Evolutionary conservation across 1,139 yeast genomes (phyloP).

Genomic region (Zygosaccharomyces pseudobailii): DNA sequence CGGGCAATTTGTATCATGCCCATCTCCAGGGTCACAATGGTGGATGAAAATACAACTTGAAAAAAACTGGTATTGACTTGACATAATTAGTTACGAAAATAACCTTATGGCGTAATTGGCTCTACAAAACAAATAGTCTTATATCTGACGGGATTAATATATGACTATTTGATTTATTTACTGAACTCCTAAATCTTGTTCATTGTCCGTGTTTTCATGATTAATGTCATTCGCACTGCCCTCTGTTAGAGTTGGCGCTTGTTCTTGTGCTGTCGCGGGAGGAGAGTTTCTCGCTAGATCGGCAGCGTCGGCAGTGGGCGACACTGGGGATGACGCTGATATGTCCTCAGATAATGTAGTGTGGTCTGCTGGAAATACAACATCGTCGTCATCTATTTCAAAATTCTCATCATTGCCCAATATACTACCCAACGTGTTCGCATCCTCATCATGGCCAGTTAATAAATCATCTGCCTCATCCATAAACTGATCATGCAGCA

Average conservation of each 20-base stretch:
- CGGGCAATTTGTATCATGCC: too few species aligned
- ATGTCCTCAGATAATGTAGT: constrained; percentile 4
- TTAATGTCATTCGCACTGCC: background rate
- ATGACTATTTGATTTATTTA: background rate
- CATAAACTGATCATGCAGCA: constrained; percentile 31
- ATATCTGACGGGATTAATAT: background rate
- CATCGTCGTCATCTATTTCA: constrained; percentile 30
- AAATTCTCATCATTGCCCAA: constrained; percentile 30
- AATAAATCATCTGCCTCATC: constrained; percentile 35
- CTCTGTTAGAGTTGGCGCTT: background rate
- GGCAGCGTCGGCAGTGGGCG: background rate
- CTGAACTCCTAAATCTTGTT: background rate
- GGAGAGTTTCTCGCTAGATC: background rate
- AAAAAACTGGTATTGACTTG: background rate
- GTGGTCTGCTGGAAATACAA: background rate
- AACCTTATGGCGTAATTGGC: too few species aligned
- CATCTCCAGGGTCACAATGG: too few species aligned
- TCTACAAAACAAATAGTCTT: too few species aligned
- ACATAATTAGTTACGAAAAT: constrained; percentile 1
- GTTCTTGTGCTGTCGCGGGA: background rate
- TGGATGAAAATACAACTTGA: background rate
- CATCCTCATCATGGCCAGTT: constrained; percentile 37
- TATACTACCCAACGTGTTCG: constrained; percentile 32
- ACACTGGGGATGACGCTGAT: background rate
- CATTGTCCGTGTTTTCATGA: background rate